A percentile compares a stretch with the other conserved stretches of the same genome.
Evolutionary conservation across 1,284 basidiomycete genomes (phyloP).

Genomic region (Lentinula novae-zelandiae): DNA sequence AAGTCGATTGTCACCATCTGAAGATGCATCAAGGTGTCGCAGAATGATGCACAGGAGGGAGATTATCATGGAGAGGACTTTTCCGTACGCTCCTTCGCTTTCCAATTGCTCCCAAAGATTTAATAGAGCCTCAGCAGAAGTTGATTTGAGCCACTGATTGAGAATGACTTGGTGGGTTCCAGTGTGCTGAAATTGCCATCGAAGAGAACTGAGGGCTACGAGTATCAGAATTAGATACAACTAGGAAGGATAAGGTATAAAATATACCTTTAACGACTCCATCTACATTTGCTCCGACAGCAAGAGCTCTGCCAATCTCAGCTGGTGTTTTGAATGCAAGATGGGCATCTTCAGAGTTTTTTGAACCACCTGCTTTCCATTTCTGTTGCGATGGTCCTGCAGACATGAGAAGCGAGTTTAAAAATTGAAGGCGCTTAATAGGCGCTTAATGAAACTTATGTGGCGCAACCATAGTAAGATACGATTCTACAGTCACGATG

Average conservation of each 20-base stretch:
- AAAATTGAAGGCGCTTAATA: background rate
- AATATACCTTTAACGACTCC: constrained; percentile 21
- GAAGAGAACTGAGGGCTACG: constrained; percentile 41
- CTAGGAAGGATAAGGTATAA: background rate
- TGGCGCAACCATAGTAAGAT: too few species aligned
- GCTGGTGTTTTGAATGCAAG: constrained; percentile 14
- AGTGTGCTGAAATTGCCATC: constrained; percentile 52
- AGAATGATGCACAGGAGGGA: constrained; percentile 57
- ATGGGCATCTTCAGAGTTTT: background rate
- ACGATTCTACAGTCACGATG: too few species aligned
- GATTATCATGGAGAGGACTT: constrained; percentile 35
- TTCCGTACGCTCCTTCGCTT: constrained; percentile 35
- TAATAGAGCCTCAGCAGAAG: constrained; percentile 60
- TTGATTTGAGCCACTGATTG: constrained; percentile 54
- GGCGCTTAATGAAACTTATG: background rate
- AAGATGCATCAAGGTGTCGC: constrained; percentile 59
- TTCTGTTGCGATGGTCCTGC: constrained; percentile 8
- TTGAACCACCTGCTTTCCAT: constrained; percentile 13
- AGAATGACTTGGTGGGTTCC: constrained; percentile 31
- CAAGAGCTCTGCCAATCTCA: constrained; percentile 22
- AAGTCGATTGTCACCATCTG: constrained; percentile 59
- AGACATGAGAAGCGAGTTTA: background rate
- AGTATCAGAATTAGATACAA: constrained; percentile 2
- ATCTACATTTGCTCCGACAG: constrained; percentile 15
- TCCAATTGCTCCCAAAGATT: constrained; percentile 51